phyloP scores from a whole-genome alignment of 2,329 filamentous ascomycete species.

The Aspergillus ustus region DNA sequence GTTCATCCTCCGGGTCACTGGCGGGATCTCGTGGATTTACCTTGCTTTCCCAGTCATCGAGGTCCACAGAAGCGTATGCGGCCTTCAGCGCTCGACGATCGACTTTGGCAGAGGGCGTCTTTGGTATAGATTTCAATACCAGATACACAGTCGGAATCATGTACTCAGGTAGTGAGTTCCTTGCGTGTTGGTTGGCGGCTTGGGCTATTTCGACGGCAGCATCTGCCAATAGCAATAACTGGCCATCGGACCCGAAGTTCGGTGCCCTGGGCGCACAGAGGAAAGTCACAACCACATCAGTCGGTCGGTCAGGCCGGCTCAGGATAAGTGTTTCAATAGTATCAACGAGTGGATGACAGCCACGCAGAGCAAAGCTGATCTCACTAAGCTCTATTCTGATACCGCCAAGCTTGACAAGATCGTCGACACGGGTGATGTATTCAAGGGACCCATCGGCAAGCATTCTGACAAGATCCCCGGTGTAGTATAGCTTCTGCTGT shows the following conservation, averaged over 20 bases:
- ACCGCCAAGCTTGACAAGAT: conserved; percentile 34
- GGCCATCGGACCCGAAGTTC: conserved; percentile 1
- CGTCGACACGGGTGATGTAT: conserved; percentile 34
- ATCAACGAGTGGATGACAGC: conserved; percentile 35
- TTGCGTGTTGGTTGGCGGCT: conserved; percentile 27
- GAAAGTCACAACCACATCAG: conserved; percentile 41
- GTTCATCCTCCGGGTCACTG: conserved; percentile 2
- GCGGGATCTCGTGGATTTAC: conserved; percentile 23
- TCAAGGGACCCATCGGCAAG: conserved; percentile 31
- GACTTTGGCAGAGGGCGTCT: conserved; percentile 38
- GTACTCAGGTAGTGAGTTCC: conserved; percentile 32
- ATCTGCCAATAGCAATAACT: conserved; percentile 21
- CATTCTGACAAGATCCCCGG: conserved; percentile 38
- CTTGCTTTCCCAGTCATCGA: conserved; percentile 33
- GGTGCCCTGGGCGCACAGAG: conserved; percentile 31
- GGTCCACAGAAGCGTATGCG: conserved; percentile 31
- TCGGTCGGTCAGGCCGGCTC: conserved; percentile 36
- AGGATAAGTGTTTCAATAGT: conserved; percentile 40
- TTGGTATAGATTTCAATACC: conserved; percentile 35
- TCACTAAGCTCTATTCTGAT: conserved; percentile 36
- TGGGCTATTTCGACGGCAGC: conserved; percentile 28
- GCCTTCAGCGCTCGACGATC: conserved; percentile 36
- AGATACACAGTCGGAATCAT: conserved; percentile 42
- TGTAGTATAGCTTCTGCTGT: conserved; percentile 35
- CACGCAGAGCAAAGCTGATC: conserved; percentile 39